These are phyloP conservation scores for Blepharisma undulans DNA, from an alignment of 169 alveolate species.

Conservation along the genomic window DNA sequence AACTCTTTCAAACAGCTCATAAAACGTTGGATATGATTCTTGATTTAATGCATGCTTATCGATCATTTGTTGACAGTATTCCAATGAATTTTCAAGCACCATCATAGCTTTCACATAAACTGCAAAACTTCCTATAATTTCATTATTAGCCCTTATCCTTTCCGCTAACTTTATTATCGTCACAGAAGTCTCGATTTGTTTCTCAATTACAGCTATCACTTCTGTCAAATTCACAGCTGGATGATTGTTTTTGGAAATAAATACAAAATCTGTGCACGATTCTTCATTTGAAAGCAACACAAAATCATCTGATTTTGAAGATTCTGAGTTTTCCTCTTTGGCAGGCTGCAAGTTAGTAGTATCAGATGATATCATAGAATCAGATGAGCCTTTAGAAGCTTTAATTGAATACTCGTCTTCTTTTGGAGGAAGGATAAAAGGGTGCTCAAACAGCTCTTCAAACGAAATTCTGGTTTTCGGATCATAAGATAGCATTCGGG, in stretches of 20 bases:
- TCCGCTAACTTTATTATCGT: neutral
- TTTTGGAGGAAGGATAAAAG: conserved; percentile 35
- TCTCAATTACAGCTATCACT: neutral
- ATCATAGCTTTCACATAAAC: neutral
- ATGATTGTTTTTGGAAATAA: conserved; percentile 13
- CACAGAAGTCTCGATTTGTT: neutral
- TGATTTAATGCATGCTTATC: neutral
- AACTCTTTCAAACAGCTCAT: neutral
- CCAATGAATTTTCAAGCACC: neutral
- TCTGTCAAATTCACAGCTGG: conserved; percentile 34
- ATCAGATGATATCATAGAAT: neutral
- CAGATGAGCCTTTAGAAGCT: conserved; percentile 15
- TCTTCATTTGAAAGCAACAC: conserved; percentile 14
- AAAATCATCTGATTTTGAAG: conserved; percentile 11
- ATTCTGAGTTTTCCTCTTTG: neutral
- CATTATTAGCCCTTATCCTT: neutral
- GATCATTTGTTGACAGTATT: neutral
- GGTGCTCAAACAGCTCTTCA: conserved; percentile 59
- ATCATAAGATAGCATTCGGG: conserved; percentile 37
- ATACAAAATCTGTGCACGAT: conserved; percentile 26
- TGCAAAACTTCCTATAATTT: conserved; percentile 30
- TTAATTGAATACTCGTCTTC: neutral
- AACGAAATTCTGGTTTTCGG: conserved; percentile 51
- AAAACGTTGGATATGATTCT: conserved; percentile 6
- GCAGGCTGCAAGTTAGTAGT: neutral